A percentile compares a stretch with the other conserved stretches of the same genome.
These are phyloP conservation scores for Mycena citricolor DNA, from an alignment of 1,284 basidiomycete species.

Conservation along the genomic window DNA sequence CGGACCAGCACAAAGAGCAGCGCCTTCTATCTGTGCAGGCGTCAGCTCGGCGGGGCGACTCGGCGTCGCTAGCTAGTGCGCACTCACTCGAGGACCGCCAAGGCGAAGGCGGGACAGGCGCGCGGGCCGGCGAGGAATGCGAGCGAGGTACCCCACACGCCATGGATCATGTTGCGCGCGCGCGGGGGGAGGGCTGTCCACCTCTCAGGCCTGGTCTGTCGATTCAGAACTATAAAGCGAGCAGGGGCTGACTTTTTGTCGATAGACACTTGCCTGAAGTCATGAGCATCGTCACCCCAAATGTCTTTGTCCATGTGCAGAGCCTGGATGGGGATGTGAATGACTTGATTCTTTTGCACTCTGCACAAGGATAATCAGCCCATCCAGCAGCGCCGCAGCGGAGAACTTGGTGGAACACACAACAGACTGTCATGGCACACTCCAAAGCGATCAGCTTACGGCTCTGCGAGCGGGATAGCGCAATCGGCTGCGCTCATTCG, in stretches of 20 bases:
- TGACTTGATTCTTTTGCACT: constrained; percentile 21
- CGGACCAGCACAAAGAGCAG: constrained; percentile 14
- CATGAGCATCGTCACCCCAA: constrained; percentile 31
- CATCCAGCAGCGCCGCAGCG: too few relatives aligned
- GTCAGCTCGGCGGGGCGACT: neutral
- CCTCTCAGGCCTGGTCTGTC: constrained; percentile 20
- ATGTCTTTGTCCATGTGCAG: constrained; percentile 24
- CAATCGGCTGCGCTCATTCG: constrained; percentile 55
- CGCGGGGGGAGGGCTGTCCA: constrained; percentile 23
- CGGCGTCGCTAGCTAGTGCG: too few relatives aligned
- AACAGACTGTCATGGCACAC: constrained; percentile 33
- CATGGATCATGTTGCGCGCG: constrained; percentile 37
- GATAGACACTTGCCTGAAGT: constrained; percentile 27
- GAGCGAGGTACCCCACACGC: constrained; percentile 50
- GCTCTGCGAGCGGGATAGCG: constrained; percentile 51
- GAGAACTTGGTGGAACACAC: constrained; percentile 26
- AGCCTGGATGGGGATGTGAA: constrained; percentile 27
- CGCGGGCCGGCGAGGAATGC: constrained; percentile 56
- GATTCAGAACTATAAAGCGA: neutral
- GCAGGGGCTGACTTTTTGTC: neutral
- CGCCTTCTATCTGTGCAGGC: constrained; percentile 31
- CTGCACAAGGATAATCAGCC: constrained; percentile 14
- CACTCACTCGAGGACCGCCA: constrained; percentile 54
- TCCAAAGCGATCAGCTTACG: constrained; percentile 43
- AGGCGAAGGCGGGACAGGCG: constrained; percentile 58